Evolutionary conservation across 2,329 filamentous ascomycete genomes (phyloP).

Genomic region (Fusarium miscanthi): DNA sequence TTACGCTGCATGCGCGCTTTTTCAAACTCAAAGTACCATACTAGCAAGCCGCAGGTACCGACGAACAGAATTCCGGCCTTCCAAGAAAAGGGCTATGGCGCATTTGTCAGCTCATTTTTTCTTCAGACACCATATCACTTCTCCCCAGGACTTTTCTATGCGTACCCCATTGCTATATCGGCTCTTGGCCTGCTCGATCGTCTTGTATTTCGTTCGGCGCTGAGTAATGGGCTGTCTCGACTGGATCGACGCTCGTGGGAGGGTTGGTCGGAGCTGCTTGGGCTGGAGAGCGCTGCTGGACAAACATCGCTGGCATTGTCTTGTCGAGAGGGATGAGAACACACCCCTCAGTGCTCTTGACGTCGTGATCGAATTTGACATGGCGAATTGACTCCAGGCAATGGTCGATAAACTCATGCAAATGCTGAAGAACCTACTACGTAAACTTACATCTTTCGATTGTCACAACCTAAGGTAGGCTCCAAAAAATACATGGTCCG

Average conservation of each 20-base stretch:
- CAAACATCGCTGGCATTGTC: conserved; percentile 58
- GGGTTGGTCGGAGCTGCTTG: conserved; percentile 51
- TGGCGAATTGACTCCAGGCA: conserved; percentile 41
- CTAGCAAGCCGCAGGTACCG: conserved; percentile 77
- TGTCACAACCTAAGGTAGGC: conserved; percentile 25
- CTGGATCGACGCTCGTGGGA: conserved; percentile 47
- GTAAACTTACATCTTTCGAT: conserved; percentile 46
- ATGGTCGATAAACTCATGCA: conserved; percentile 30
- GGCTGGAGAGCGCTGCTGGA: conserved; percentile 51
- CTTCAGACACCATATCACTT: neutral
- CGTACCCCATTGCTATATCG: conserved; percentile 67
- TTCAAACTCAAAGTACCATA: conserved; percentile 93
- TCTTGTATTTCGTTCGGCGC: conserved; percentile 60
- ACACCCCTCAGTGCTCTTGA: conserved; percentile 52
- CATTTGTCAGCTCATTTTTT: conserved; percentile 42
- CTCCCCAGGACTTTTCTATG: neutral
- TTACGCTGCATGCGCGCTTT: conserved; percentile 91
- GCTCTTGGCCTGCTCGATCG: conserved; percentile 69
- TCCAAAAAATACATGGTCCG: conserved; percentile 42
- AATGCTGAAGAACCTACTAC: conserved; percentile 33
- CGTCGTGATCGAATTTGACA: conserved; percentile 54
- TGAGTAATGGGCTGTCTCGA: conserved; percentile 51
- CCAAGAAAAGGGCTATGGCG: conserved; percentile 85
- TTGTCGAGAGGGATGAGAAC: conserved; percentile 47
- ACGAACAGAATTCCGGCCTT: conserved; percentile 90